Evolutionary conservation across 208 protist species (phyloP), one percentile per base, ranked within the genome.

Genomic region (Leptomonas pyrrhocoris): DNA sequence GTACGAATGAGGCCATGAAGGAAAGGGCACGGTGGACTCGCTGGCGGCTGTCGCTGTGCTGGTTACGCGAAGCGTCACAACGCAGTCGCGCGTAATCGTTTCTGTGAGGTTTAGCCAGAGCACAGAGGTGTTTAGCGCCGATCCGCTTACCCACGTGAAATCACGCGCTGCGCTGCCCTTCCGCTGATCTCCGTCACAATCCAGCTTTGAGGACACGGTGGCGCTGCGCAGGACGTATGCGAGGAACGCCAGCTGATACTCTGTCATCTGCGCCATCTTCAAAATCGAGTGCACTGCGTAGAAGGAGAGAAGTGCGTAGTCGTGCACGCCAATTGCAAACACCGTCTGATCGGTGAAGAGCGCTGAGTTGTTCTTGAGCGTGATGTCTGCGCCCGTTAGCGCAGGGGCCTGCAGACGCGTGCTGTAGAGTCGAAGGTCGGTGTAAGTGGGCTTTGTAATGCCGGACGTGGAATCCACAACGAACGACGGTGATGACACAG

Each of bases 1-100:
- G 40, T 77, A 66, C 18, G 55, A 64, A 56, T 71, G 65, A 4
- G 71, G 71, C 71, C 71, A 77, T 48, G 71, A 61, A 27, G 49
- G 19, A 49, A 64, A 48, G 11, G 71, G 71, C 18, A 25, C 55
- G 15, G 36, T 13, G 18, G 51, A 40, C 4, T 65, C 55, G 30
- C 69, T 50, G 18, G 64, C 46, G 3, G 46, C 54, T 9, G 55
- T 18, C 15, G 28, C 36, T 2, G 55, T 56, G 43, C 63, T 71
- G 23, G 16, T 66, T 36, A 77, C 71, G 2, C 55, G 54, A 1
- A 77, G 27, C 15, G 62, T 59, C 40, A 77, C 7, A 15, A 40
- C 21, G 42, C 71, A 77, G 28, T 54, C n/a, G 31, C 31, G 27
- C 11, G 63, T 66, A 34, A 68, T 40, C 19, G 61, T 16, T 4